Conservation (phyloP, 2,329 filamentous ascomycete genomes). For the Davidsoniella eucalypti region DNA sequence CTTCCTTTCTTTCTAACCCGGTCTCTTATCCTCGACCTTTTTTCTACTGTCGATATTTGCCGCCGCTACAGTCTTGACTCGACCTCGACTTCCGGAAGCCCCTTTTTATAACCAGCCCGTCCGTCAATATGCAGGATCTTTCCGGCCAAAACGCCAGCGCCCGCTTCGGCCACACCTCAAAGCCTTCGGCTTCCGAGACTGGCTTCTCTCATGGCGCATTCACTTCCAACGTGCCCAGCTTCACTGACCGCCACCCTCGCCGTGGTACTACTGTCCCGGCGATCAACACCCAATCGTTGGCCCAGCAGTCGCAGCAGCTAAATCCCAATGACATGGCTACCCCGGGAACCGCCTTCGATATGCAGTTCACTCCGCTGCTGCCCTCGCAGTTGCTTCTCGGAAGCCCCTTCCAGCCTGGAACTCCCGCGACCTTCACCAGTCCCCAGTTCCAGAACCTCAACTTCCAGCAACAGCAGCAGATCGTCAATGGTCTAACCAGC, state of each 20-base stretch:
- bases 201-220: conserved; percentile 90
- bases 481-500: conserved; percentile 49
- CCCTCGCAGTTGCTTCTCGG: conserved; percentile 89
- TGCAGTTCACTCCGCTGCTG: conserved; percentile 94
- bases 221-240: conserved; percentile 69
- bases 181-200: conserved; percentile 68
- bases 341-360: conserved; percentile 80
- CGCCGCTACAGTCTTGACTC: too few relatives aligned
- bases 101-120: conserved; percentile 23
- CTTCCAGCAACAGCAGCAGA: conserved; percentile 47
- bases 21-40: too few relatives aligned
- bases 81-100: too few relatives aligned
- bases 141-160: conserved; percentile 43
- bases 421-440: conserved; percentile 74
- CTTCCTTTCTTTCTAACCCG: neutral
- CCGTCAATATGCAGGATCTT: conserved; percentile 75
- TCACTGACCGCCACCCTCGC: conserved; percentile 73
- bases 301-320: conserved; percentile 21
- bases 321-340: conserved; percentile 61
- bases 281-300: conserved; percentile 70
- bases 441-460: conserved; percentile 81
- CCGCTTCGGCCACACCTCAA: conserved; percentile 60
- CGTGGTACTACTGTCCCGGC: conserved; percentile 68
- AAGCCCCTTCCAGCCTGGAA: conserved; percentile 92
- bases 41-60: too few relatives aligned